A percentile compares a stretch with the other conserved stretches of the same genome.
phyloP scores from a whole-genome alignment of 768 basidiomycete species.

The Tulasnella sp. region DNA sequence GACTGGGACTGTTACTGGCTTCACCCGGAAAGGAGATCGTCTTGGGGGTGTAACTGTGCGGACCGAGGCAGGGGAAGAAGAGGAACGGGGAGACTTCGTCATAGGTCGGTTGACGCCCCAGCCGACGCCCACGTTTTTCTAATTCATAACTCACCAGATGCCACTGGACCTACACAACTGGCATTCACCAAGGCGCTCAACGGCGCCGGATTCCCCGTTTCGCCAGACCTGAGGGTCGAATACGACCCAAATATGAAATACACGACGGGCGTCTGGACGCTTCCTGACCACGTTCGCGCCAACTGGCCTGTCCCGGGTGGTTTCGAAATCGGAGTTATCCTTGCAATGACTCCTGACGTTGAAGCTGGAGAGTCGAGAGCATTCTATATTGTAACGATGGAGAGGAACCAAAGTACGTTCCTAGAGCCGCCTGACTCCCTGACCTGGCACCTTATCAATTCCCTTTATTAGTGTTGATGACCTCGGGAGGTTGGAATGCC shows the following conservation, averaged over 20 bases:
- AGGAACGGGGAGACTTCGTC: slow-evolving; percentile 31
- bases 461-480: slow-evolving; percentile 4
- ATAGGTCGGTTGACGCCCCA: slow-evolving; percentile 28
- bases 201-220: slow-evolving; percentile 30
- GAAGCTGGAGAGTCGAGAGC: slow-evolving; percentile 6
- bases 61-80: slow-evolving; percentile 23
- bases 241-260: slow-evolving; percentile 33
- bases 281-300: not conserved
- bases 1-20: slow-evolving; percentile 36
- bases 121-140: not conserved
- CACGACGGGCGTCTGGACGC: not conserved
- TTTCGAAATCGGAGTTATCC: not conserved
- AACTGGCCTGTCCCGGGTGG: not conserved
- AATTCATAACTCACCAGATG: slow-evolving; percentile 32
- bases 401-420: not conserved
- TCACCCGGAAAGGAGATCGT: slow-evolving; percentile 29
- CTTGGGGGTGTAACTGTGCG: slow-evolving; percentile 26
- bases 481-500: not conserved
- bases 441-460: not conserved
- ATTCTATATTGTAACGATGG: not conserved
- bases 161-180: slow-evolving; percentile 35
- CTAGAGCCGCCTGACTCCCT: not conserved
- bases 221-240: slow-evolving; percentile 28
- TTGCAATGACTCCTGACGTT: not conserved
- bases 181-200: slow-evolving; percentile 35